Percentiles rank a stretch among this genome's conserved stretches.
phyloP scores from a whole-genome alignment of 768 basidiomycete genomes.

The Pholiota molesta region DNA sequence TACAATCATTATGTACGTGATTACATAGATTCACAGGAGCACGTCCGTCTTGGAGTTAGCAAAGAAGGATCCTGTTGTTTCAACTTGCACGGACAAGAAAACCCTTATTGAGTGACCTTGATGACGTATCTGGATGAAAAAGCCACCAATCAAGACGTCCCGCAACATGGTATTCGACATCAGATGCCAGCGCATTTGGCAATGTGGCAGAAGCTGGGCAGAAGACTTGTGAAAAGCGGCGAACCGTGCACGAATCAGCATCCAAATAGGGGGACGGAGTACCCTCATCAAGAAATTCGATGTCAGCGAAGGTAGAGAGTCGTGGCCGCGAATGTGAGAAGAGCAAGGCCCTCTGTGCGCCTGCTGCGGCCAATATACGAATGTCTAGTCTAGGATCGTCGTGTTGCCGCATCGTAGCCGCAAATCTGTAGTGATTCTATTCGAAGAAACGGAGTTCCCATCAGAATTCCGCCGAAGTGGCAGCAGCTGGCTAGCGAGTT shows the following conservation, averaged over 20 bases:
- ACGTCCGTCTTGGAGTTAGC: neutral
- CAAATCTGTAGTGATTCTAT: slow-evolving; percentile 20
- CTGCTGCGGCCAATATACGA: slow-evolving; percentile 1
- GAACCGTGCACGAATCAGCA: neutral
- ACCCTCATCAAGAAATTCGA: slow-evolving; percentile 2
- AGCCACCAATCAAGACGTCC: slow-evolving; percentile 15
- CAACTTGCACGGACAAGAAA: neutral
- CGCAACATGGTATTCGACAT: neutral
- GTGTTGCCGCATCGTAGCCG: slow-evolving; percentile 20
- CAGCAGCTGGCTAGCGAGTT: slow-evolving; percentile 5
- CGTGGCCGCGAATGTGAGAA: slow-evolving; percentile 1
- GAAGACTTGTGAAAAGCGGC: neutral
- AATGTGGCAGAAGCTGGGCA: no score
- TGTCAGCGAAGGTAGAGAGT: slow-evolving; percentile 11
- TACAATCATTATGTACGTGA: neutral
- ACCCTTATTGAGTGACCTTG: neutral
- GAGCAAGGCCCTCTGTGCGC: slow-evolving; percentile 3
- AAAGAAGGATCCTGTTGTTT: neutral
- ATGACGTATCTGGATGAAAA: slow-evolving; percentile 6
- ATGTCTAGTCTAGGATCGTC: slow-evolving; percentile 2
- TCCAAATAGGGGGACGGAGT: slow-evolving; percentile 1
- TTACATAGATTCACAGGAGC: neutral
- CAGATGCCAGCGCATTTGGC: neutral
- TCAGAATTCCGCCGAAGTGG: slow-evolving; percentile 21
- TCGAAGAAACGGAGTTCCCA: slow-evolving; percentile 20